These are phyloP conservation scores for Malbranchea cinnamomea DNA, from an alignment of 2,329 filamentous ascomycete species.

Conservation along the genomic window DNA sequence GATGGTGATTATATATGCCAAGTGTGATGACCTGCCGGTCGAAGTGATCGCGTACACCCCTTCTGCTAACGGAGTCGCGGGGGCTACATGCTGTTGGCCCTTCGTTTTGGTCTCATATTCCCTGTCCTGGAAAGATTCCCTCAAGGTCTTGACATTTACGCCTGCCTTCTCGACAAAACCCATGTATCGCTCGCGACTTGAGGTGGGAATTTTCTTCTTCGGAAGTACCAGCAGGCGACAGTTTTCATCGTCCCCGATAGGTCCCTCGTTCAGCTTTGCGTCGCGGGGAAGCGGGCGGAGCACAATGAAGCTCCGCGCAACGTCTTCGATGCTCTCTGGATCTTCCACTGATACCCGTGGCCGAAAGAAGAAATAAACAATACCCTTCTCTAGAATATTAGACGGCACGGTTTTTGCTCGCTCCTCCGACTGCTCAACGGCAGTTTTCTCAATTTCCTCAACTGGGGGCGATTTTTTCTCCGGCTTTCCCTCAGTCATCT, in stretches of 20 bases:
- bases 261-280: constrained; percentile 50
- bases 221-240: constrained; percentile 63
- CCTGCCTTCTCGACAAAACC: constrained; percentile 67
- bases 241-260: constrained; percentile 42
- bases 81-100: constrained; percentile 52
- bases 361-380: constrained; percentile 84
- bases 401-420: constrained; percentile 39
- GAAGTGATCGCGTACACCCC: constrained; percentile 71
- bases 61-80: constrained; percentile 63
- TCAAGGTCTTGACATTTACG: constrained; percentile 51
- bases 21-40: constrained; percentile 55
- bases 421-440: constrained; percentile 35
- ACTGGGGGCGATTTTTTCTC: constrained; percentile 6
- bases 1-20: constrained; percentile 67
- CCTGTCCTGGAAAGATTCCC: constrained; percentile 51
- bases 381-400: constrained; percentile 67
- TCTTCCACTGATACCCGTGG: constrained; percentile 59
- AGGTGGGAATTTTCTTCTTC: constrained; percentile 67
- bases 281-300: constrained; percentile 56
- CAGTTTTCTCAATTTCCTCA: constrained; percentile 13
- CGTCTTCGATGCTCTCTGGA: constrained; percentile 53
- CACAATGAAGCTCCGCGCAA: constrained; percentile 66
- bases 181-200: constrained; percentile 56
- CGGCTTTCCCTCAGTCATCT: constrained; percentile 6
- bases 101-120: constrained; percentile 65